These are phyloP conservation scores for Saposhnikovia divaricata DNA, from an alignment of 129 eudicot species.

Conservation along the genomic window DNA sequence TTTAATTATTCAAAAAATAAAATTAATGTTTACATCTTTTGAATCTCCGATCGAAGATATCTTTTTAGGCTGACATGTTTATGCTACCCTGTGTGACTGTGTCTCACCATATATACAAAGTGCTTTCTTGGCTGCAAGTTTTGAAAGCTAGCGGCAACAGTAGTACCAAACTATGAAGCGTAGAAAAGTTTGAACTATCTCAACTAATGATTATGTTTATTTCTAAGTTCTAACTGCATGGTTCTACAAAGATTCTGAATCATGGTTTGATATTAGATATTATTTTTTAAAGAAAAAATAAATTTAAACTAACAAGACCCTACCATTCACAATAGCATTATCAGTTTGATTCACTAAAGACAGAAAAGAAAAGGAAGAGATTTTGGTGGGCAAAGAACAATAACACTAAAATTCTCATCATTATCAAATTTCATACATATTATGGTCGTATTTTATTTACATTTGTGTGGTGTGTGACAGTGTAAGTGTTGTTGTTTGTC, in stretches of 20 bases:
- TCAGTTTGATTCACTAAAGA: conserved; percentile 3
- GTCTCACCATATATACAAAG: no score
- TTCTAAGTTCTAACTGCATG: background rate
- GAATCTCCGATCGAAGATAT: no score
- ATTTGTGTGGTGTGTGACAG: background rate
- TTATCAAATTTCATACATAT: background rate
- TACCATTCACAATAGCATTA: background rate
- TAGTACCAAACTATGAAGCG: background rate
- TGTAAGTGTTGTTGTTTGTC: background rate
- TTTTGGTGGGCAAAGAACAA: background rate
- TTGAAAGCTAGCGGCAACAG: no score
- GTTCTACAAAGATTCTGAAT: background rate
- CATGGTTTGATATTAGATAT: background rate
- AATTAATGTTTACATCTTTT: no score
- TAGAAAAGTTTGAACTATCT: background rate
- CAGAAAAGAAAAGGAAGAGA: conserved; percentile 4
- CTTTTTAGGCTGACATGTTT: no score
- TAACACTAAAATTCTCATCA: background rate
- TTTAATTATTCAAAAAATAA: no score
- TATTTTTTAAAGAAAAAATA: background rate
- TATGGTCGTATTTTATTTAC: background rate
- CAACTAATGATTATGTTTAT: background rate
- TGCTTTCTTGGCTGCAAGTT: no score
- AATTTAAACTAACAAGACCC: background rate
- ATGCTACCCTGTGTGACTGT: no score